Percentiles rank a stretch among this genome's conserved stretches.
Evolutionary conservation across 139 green algal genomes (phyloP).

Genomic region (Haematococcus lacustris): DNA sequence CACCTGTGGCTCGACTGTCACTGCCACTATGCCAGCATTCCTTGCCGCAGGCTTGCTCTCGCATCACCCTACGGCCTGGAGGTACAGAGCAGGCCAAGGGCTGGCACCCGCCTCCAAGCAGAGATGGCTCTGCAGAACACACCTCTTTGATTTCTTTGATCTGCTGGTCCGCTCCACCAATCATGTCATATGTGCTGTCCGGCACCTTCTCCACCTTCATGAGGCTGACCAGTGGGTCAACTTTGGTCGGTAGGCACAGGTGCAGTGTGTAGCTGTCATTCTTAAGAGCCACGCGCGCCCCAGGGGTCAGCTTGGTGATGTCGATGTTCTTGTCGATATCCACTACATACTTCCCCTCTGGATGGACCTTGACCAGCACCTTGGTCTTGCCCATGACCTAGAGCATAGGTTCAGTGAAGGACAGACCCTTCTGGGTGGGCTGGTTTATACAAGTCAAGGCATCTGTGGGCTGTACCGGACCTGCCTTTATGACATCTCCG

Average conservation of each 20-base stretch:
- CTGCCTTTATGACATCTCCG: slow-evolving; percentile 95
- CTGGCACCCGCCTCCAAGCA: too few relatives aligned
- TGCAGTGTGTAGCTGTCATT: slow-evolving; percentile 99
- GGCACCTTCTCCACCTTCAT: slow-evolving; percentile 99
- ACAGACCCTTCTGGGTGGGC: background rate
- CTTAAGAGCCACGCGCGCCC: slow-evolving; percentile 81
- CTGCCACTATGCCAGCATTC: too few relatives aligned
- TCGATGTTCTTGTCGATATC: slow-evolving; percentile 93
- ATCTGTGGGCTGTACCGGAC: background rate
- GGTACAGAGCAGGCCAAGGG: too few relatives aligned
- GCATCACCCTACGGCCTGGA: too few relatives aligned
- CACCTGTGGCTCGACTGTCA: too few relatives aligned
- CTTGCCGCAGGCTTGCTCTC: too few relatives aligned
- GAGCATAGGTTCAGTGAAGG: too few relatives aligned
- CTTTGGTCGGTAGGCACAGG: slow-evolving; percentile 90
- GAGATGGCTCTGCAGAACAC: too few relatives aligned
- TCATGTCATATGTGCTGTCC: slow-evolving; percentile 99
- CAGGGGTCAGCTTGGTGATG: slow-evolving; percentile 62
- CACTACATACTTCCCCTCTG: slow-evolving; percentile 98
- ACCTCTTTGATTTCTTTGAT: slow-evolving; percentile 99
- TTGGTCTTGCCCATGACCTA: slow-evolving; percentile 99
- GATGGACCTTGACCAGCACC: slow-evolving; percentile 98
- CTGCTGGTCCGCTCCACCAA: slow-evolving; percentile 97
- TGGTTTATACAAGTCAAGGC: background rate
- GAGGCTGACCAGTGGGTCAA: slow-evolving; percentile 55